A percentile compares a stretch with the other conserved stretches of the same genome.
phyloP scores from a whole-genome alignment of 176 grass and related monocot species.

The Oryza punctata region DNA sequence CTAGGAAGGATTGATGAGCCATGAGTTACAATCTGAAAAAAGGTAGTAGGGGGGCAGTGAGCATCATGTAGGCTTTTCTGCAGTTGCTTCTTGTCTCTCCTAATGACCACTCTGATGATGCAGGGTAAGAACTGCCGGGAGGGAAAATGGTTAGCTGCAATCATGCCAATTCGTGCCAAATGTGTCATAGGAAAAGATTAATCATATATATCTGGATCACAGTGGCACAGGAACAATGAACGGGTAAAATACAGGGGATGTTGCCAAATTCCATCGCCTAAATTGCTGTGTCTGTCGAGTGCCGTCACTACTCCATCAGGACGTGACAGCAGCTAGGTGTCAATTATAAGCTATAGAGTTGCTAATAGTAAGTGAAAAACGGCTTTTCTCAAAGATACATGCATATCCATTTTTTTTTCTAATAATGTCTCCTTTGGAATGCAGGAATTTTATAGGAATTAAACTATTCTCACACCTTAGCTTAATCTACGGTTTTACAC shows the following conservation, averaged over 20 bases:
- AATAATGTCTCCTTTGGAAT: background rate
- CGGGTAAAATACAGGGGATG: background rate
- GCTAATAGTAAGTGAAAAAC: background rate
- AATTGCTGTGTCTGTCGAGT: background rate
- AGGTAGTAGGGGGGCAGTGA: background rate
- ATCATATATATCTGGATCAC: background rate
- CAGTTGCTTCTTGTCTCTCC: constrained; percentile 26
- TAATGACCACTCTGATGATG: constrained; percentile 35
- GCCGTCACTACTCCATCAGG: background rate
- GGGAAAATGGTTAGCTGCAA: background rate
- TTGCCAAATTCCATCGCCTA: background rate
- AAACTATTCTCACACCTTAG: background rate
- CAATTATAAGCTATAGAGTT: background rate
- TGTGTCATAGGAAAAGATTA: constrained; percentile 11
- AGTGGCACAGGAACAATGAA: too few relatives aligned
- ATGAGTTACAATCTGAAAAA: constrained; percentile 18
- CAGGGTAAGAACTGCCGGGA: constrained; percentile 5
- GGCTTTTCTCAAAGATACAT: background rate
- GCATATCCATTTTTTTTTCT: background rate
- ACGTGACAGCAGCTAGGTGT: background rate
- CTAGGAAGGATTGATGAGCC: background rate
- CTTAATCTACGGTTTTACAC: background rate
- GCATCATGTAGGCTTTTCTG: constrained; percentile 28
- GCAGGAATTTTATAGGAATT: background rate
- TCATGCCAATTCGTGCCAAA: constrained; percentile 17